These are phyloP conservation scores for Colletotrichum viniferum DNA, from an alignment of 2,329 filamentous ascomycete species.

Conservation along the genomic window DNA sequence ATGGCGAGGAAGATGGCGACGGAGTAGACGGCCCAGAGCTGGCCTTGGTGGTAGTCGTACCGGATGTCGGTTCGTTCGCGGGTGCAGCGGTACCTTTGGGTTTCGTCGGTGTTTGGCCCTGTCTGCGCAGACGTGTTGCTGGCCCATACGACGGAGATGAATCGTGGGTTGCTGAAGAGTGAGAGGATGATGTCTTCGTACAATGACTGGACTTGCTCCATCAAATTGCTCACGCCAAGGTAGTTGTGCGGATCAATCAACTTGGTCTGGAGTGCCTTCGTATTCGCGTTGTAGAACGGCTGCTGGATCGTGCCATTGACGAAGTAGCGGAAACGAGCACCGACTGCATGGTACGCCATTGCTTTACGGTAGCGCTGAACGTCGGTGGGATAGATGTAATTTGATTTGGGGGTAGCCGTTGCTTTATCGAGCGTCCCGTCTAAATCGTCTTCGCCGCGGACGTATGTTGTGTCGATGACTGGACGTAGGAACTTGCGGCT, in stretches of 20 bases:
- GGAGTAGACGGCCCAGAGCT: slow-evolving; percentile 40
- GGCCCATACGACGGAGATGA: slow-evolving; percentile 37
- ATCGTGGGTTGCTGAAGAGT: slow-evolving; percentile 36
- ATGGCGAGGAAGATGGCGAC: slow-evolving; percentile 33
- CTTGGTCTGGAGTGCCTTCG: slow-evolving; percentile 41
- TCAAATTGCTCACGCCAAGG: slow-evolving; percentile 29
- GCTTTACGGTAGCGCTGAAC: slow-evolving; percentile 29
- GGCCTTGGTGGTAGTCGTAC: slow-evolving; percentile 30
- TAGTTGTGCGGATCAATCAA: slow-evolving; percentile 38
- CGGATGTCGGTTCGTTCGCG: slow-evolving; percentile 30
- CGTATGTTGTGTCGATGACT: slow-evolving; percentile 33
- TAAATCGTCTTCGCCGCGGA: slow-evolving; percentile 24
- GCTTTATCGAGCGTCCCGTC: slow-evolving; percentile 38
- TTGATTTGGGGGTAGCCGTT: slow-evolving; percentile 28
- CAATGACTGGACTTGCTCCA: slow-evolving; percentile 27
- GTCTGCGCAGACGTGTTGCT: slow-evolving; percentile 23
- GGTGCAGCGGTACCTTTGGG: slow-evolving; percentile 31
- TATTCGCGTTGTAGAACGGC: slow-evolving; percentile 27
- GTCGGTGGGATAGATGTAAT: slow-evolving; percentile 30
- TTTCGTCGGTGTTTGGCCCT: slow-evolving; percentile 24
- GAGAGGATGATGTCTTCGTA: slow-evolving; percentile 40
- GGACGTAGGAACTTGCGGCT: slow-evolving; percentile 25
- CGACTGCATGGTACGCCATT: slow-evolving; percentile 37
- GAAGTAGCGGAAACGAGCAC: slow-evolving; percentile 30
- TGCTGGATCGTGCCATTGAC: slow-evolving; percentile 34